Percentiles rank a stretch among this genome's conserved stretches.
These are phyloP conservation scores for Trametes cubensis DNA, from an alignment of 768 basidiomycete genomes.

Conservation along the genomic window DNA sequence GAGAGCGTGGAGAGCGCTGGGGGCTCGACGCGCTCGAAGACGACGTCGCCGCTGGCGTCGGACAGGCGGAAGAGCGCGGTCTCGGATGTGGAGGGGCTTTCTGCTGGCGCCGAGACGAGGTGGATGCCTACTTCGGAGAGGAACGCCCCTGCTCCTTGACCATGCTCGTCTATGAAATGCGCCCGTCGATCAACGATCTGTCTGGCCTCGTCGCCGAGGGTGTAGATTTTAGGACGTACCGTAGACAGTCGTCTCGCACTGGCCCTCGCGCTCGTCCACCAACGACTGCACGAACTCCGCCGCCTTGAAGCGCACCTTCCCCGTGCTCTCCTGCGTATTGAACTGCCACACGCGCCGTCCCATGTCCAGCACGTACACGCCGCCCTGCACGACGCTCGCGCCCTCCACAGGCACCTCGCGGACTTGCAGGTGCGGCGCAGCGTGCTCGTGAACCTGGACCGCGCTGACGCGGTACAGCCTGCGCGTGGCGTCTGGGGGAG, in stretches of 20 bases:
- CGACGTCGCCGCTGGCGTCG: constrained; percentile 45
- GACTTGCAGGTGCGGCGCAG: constrained; percentile 36
- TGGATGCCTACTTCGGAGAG: constrained; percentile 48
- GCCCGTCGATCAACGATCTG: neutral
- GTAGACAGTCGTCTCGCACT: constrained; percentile 50
- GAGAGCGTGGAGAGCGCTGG: constrained; percentile 41
- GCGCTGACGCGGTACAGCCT: constrained; percentile 55
- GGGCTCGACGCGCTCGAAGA: constrained; percentile 41
- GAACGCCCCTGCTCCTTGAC: constrained; percentile 49
- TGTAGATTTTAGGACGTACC: constrained; percentile 43
- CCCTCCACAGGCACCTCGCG: constrained; percentile 51
- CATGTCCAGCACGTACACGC: constrained; percentile 64
- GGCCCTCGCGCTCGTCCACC: constrained; percentile 43
- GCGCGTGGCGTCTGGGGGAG: constrained; percentile 46
- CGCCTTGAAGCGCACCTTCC: constrained; percentile 62
- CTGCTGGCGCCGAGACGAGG: constrained; percentile 22
- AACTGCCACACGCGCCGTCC: constrained; percentile 55
- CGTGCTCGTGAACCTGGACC: constrained; percentile 7
- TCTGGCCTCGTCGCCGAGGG: no score
- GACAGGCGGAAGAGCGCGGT: constrained; percentile 45
- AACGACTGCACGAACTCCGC: constrained; percentile 59
- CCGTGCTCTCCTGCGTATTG: constrained; percentile 56
- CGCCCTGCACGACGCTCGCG: constrained; percentile 53
- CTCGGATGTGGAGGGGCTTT: constrained; percentile 31
- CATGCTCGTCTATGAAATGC: constrained; percentile 51